Evolutionary conservation across 129 eudicot genomes (phyloP).

Genomic region (Helichrysum umbraculigerum): DNA sequence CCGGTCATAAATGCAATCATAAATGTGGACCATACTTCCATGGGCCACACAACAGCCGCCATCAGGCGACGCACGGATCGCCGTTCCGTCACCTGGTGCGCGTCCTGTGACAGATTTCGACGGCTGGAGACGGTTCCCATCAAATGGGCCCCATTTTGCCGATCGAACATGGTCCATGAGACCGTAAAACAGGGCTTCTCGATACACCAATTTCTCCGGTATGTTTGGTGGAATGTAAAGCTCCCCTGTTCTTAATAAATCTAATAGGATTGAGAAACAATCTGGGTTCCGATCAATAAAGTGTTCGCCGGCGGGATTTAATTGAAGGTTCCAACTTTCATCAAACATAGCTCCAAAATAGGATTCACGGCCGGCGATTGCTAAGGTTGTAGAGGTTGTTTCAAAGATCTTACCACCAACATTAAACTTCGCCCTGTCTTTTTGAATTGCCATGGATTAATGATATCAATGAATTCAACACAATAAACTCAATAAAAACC

Average conservation of each 20-base stretch:
- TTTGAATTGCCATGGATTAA: conserved; percentile 63
- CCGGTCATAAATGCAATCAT: conserved; percentile 91
- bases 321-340: conserved; percentile 69
- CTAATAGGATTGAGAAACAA: conserved; percentile 77
- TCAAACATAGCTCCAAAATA: conserved; percentile 92
- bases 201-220: conserved; percentile 59
- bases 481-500: neutral
- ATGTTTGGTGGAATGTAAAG: conserved; percentile 64
- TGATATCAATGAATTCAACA: conserved; percentile 23
- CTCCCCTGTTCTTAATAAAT: conserved; percentile 80
- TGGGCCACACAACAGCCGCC: conserved; percentile 99
- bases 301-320: conserved; percentile 42
- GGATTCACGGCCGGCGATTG: conserved; percentile 84
- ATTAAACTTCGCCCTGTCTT: conserved; percentile 72
- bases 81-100: conserved; percentile 86
- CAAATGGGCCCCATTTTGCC: conserved; percentile 83
- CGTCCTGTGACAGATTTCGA: conserved; percentile 59
- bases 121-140: conserved; percentile 73
- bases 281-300: conserved; percentile 92
- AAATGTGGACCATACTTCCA: conserved; percentile 91
- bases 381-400: conserved; percentile 93
- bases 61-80: conserved; percentile 83
- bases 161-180: conserved; percentile 71
- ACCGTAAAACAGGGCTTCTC: conserved; percentile 83
- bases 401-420: conserved; percentile 90